Evolutionary conservation across 2,329 filamentous ascomycete genomes (phyloP), one percentile per base, ranked within the genome.

Genomic region (Colletotrichum theobromicola): DNA sequence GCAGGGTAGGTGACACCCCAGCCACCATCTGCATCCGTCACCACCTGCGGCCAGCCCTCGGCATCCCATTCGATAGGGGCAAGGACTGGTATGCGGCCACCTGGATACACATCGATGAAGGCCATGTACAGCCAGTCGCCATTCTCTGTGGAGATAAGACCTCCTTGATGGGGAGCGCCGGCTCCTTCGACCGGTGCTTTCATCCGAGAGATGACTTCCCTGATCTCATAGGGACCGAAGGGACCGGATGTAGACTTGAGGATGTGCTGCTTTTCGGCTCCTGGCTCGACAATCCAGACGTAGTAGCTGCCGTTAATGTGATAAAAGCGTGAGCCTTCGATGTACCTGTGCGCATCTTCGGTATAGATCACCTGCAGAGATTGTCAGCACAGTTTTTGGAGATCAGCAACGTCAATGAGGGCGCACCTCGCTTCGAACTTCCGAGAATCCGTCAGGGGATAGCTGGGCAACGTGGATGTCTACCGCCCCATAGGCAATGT

Each of bases 91-190:
- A 90, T 85, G 15, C 89, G 85, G 0, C 90, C 90, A 8, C 84
- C 85, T 0, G 90, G 90, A 75, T 89, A 91, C 0, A 85, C 83
- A 76, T 89, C 87, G 32, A 87, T 80, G 78, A 91, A 92, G 0
- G 87, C 85, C 78, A 90, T 87, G 77, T 89, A 92, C 77, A 89
- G 90, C 89, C 89, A 91, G n/a, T 87, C 81, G 1, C 86, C 87
- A 21, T 84, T 79, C 3, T 84, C 84, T 0, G 88, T 90, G 62
- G 89, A 83, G 5, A 91, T 84, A 10, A 92, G 81, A 18, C 88
- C 86, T 2, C 90, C 90, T 79, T 92, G 90, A 76, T 91, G 88
- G 0, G 86, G 84, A 18, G 79, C 80, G 1, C 88, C 88, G 0
- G 85, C 84, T 24, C 82, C 85, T 0, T 83, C 65, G 0, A 90